phyloP scores from a whole-genome alignment of 371 early-diverging fungal species.

The Mortierella sp. region DNA sequence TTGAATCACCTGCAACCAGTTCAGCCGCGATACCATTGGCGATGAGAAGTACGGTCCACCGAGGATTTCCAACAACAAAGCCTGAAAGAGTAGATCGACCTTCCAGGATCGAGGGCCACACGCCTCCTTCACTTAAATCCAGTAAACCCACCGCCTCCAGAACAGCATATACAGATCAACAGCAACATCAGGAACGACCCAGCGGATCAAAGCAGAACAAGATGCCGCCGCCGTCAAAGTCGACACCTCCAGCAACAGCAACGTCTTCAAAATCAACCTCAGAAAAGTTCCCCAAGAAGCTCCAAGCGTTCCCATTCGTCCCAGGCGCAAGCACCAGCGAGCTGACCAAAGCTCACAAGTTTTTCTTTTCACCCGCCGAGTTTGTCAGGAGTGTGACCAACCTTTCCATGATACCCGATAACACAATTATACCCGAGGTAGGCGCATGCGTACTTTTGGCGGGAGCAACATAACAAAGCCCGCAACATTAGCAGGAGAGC shows the following conservation, averaged over 20 bases:
- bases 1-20: neutral
- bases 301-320: constrained; percentile 52
- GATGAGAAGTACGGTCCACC: neutral
- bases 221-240: neutral
- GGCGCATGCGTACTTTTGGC: neutral
- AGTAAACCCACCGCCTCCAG: neutral
- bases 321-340: constrained; percentile 48
- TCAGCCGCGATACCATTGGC: neutral
- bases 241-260: neutral
- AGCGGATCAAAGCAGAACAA: neutral
- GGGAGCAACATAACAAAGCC: neutral
- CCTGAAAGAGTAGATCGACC: neutral
- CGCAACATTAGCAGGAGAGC: too few relatives aligned
- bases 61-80: neutral
- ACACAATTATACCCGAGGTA: constrained; percentile 55
- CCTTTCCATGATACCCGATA: constrained; percentile 44
- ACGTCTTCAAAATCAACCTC: neutral
- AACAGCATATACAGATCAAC: neutral
- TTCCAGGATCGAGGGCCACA: neutral
- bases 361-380: constrained; percentile 43
- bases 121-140: neutral
- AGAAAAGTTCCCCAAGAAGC: constrained; percentile 39
- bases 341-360: constrained; percentile 44
- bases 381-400: constrained; percentile 52
- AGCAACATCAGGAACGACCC: neutral